Evolutionary conservation across 2,329 filamentous ascomycete genomes (phyloP), one percentile per base, ranked within the genome.

Genomic region (Neurospora crassa): DNA sequence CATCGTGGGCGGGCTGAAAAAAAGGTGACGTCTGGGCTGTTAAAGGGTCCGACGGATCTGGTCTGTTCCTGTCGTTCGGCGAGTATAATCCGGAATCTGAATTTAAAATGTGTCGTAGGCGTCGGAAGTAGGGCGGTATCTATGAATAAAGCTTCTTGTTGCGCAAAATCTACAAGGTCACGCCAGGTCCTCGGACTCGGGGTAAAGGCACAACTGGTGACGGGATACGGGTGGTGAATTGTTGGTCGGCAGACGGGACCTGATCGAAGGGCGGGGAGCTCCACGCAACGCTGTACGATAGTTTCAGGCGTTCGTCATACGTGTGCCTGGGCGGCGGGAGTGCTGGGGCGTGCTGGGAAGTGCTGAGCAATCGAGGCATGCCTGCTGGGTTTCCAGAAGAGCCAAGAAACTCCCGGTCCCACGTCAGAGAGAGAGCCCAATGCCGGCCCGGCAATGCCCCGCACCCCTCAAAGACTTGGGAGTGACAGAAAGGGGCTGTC

Each of bases 1-100:
- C 89, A 97, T 97, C 74, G 79, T 83, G 79, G 78, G n/a, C n/a
- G 40, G 14, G 16, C 24, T 59, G 47, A 40, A 10, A 14, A 42
- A 42, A 45, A 37, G 41, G 16, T 37, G 40, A 40, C n/a, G 47
- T 29, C 20, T 20, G 20, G 45, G 45, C n/a, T n/a, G 20, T 11
- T 14, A 12, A 12, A 47, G 63, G 16, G 24, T 67, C 63, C 63
- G 34, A 42, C 8, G n/a, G 10, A 20, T 45, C n/a, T 20, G n/a
- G 10, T 47, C 20, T 24, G 12, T 53, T n/a, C n/a, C n/a, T 53
- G 16, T 63, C 37, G 7, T 37, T 34, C 3, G 53, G 29, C 16
- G 8, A 63, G 7, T 18, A 37, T 63, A 2, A 7, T 63, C 16
- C 29, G 2, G 16, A 34, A 18, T 34, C 24, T 37, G 53, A 7